Evolutionary conservation across 805 yeast genomes (phyloP).

Genomic region (Ogataea methylovora): DNA sequence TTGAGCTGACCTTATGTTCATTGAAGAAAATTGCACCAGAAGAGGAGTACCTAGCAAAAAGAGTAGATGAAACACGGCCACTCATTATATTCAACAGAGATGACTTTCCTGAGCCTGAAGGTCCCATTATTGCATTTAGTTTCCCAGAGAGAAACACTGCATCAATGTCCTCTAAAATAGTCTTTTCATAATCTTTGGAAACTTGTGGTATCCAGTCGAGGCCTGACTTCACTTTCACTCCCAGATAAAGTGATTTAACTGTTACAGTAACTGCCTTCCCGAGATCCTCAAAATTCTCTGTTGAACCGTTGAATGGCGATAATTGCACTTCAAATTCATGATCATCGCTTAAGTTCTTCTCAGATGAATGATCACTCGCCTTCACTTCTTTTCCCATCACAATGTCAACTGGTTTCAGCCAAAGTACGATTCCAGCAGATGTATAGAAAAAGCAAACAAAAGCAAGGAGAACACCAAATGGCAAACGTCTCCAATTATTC

Average conservation of each 20-base stretch:
- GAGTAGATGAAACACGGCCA: slow-evolving; percentile 38
- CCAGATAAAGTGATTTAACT: slow-evolving; percentile 13
- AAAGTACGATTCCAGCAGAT: slow-evolving; percentile 39
- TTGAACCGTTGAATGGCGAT: too few species aligned
- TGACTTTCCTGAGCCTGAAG: slow-evolving; percentile 76
- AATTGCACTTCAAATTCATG: background rate
- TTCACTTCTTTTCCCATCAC: slow-evolving; percentile 34
- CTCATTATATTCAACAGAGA: slow-evolving; percentile 58
- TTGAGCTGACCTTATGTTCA: slow-evolving; percentile 21
- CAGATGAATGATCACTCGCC: slow-evolving; percentile 1
- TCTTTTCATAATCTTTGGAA: slow-evolving; percentile 15
- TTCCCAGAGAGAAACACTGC: slow-evolving; percentile 49
- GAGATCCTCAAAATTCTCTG: background rate
- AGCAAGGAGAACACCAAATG: slow-evolving; percentile 50
- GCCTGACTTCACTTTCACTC: slow-evolving; percentile 12
- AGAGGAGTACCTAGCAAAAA: slow-evolving; percentile 19
- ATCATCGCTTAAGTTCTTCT: background rate
- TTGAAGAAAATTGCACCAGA: slow-evolving; percentile 41
- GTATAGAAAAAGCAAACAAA: slow-evolving; percentile 51
- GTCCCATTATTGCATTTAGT: slow-evolving; percentile 72
- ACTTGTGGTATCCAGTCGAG: slow-evolving; percentile 3
- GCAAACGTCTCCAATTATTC: slow-evolving; percentile 55
- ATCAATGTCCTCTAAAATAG: slow-evolving; percentile 36
- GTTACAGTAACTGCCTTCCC: background rate
- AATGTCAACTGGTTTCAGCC: slow-evolving; percentile 43